Evolutionary conservation across 2,329 filamentous ascomycete species (phyloP), one percentile per base, ranked within the genome.

Genomic region (Metarhizium rileyi): DNA sequence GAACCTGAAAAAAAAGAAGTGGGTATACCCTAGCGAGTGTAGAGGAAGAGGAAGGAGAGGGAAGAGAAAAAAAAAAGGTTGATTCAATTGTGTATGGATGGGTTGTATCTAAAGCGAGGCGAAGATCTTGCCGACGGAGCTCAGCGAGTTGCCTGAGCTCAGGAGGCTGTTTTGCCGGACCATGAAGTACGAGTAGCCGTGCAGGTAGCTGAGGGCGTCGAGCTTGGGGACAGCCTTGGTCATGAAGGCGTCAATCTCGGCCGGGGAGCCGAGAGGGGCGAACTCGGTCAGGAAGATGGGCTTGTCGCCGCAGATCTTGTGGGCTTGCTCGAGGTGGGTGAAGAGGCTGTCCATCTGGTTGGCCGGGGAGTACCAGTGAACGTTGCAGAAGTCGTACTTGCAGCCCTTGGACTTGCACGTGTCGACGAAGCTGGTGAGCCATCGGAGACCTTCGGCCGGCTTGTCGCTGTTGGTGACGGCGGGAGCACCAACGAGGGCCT

Each of bases 201-300:
- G 65, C 43, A 81, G 71, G 61, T 74, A 79, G 47, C 62, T 60
- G 57, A 71, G 72, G 55, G 57, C 63, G 53, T 80, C 76, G 7
- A 81, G 68, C 56, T 68, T 61, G 51, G 70, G 58, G 27, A 77
- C 70, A 56, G 77, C 70, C 5, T 66, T 62, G 52, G 64, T 50
- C 51, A 85, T 66, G 71, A 82, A 83, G 33, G 53, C 53, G 54
- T 63, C 63, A 53, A 72, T 63, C 55, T 72, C 62, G 6, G 70
- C 66, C 38, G 70, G 66, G 47, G 64, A 66, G 51, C 70, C 74
- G 30, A 66, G 60, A 48, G 78, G 73, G 23, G 75, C 81, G 56
- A 84, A 85, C 71, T 86, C 82, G 50, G 80, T 83, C 50, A 85
- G 67, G 76, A 77, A 84, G 63, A 86, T 65, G 43, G 72, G 70